Base-by-base conservation (phyloP, 169 alveolate genomes). In the Eimeria falciformis region DNA sequence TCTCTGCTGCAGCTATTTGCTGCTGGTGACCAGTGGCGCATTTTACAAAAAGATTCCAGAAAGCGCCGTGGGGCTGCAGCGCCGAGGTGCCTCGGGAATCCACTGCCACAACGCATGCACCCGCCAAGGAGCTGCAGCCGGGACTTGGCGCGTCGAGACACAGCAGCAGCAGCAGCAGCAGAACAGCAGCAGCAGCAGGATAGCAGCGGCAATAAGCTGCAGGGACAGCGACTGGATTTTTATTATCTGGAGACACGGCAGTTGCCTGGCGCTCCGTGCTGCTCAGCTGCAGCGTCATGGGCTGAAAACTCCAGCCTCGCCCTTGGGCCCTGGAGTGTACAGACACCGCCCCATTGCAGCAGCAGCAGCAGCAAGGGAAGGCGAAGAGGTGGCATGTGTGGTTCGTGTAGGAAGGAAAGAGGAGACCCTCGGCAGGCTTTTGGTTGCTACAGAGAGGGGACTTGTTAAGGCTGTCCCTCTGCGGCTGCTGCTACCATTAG, bases 201-300 rank as follows among this genome's bases (percentile, higher is more conserved):
- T 62, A 18, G 73, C 29, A 62, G 73, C 73, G n/a, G 73, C 73
- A 62, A 62, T 29, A 0, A 29, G 11, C 37, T 62, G 73, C 29
- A 14, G 73, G n/a, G 73, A 62, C 73, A n/a, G 73, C 73, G 73
- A 62, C 73, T 62, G 73, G 73, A 14, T 62, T 14, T 18, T 62
- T n/a, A 7, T 62, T 29, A 62, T 2, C 17, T 62, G 73, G 73
- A 62, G 73, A 3, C 37, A 62, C 73, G 73, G 73, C 37, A 14
- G 73, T 7, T 62, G 73, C 73, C 25, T 62, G 73, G 0, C 73
- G 14, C 73, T 62, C 7, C n/a, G 33, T 14, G 73, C 37, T 29
- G 11, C n/a, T 14, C 73, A 62, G 17, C 73, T 62, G 73, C 73
- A 62, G 29, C 73, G 73, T n/a, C 73, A 62, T n/a, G 73, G 73